Evolutionary conservation across 2,329 filamentous ascomycete genomes (phyloP).

Genomic region (Hypoxylon sp.): DNA sequence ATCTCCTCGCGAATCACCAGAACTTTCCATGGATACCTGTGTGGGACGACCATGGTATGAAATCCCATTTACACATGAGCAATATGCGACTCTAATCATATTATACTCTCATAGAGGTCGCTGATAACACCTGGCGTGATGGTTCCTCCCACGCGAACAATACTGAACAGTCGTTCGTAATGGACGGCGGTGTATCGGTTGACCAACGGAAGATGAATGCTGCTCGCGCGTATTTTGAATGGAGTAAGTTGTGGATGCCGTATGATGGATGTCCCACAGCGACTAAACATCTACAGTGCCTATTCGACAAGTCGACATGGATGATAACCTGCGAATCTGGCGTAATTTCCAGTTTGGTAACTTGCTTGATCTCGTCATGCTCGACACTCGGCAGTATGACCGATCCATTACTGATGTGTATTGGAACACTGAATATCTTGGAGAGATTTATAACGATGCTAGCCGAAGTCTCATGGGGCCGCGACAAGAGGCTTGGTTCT

Average conservation of each 20-base stretch:
- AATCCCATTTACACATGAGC: background rate
- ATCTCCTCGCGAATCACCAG: conserved; percentile 69
- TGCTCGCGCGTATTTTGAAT: conserved; percentile 78
- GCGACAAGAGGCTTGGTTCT: conserved; percentile 82
- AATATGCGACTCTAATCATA: conserved; percentile 35
- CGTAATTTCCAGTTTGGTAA: conserved; percentile 75
- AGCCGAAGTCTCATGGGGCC: conserved; percentile 79
- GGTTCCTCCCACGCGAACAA: conserved; percentile 74
- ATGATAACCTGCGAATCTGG: conserved; percentile 79
- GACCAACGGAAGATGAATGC: conserved; percentile 81
- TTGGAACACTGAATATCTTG: conserved; percentile 74
- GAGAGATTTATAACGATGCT: conserved; percentile 69
- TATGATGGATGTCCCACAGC: conserved; percentile 16
- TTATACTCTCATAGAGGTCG: conserved; percentile 62
- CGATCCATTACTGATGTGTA: conserved; percentile 74
- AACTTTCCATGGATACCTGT: conserved; percentile 74
- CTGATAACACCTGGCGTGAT: conserved; percentile 75
- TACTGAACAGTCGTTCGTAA: conserved; percentile 74
- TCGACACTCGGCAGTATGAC: conserved; percentile 78
- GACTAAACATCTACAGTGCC: conserved; percentile 56
- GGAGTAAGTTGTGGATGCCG: conserved; percentile 65
- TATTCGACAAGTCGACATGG: conserved; percentile 73
- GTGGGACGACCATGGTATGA: conserved; percentile 71
- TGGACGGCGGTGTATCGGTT: conserved; percentile 73
- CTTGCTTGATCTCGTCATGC: conserved; percentile 76